Conservation (phyloP, 225 moss, liverwort and hornwort genomes). For the Physcomitrium patens region DNA sequence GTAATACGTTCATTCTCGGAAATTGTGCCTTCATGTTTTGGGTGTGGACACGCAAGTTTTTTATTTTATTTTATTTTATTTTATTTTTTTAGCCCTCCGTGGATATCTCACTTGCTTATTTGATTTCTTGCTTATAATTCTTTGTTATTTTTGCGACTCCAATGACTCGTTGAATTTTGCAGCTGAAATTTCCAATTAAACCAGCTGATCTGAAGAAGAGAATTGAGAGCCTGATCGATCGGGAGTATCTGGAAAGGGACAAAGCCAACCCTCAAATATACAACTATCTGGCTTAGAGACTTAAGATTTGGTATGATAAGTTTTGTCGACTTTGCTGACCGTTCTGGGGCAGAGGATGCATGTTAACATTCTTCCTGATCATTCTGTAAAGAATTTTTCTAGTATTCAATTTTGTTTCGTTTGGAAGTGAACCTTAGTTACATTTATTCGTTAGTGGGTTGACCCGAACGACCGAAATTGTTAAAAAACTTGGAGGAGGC, state of each 20-base stretch:
- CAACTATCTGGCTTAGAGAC: slow-evolving; percentile 57
- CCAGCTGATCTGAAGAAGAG: slow-evolving; percentile 65
- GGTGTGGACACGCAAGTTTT: slow-evolving; percentile 3
- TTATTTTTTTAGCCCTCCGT: too few relatives aligned
- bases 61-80: neutral
- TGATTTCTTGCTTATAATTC: neutral
- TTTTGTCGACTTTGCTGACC: slow-evolving; percentile 43
- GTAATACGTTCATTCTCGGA: slow-evolving; percentile 13
- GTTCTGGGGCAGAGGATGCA: slow-evolving; percentile 36
- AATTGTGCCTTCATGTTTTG: neutral
- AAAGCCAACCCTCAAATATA: slow-evolving; percentile 64
- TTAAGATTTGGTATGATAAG: slow-evolving; percentile 36
- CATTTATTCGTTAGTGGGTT: slow-evolving; percentile 34
- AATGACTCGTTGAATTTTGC: slow-evolving; percentile 5
- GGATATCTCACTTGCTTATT: neutral
- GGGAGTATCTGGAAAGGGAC: slow-evolving; percentile 65
- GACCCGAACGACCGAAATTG: slow-evolving; percentile 33
- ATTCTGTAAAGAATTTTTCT: slow-evolving; percentile 58
- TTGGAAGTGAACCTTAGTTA: slow-evolving; percentile 31
- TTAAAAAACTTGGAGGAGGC: slow-evolving; percentile 37
- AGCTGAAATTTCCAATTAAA: slow-evolving; percentile 65
- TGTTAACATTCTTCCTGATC: slow-evolving; percentile 41
- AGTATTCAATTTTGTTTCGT: slow-evolving; percentile 36
- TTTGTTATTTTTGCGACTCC: neutral
- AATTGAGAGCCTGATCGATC: slow-evolving; percentile 64